phyloP scores from a whole-genome alignment of 2,329 filamentous ascomycete species.

The Didymella lethalis region DNA sequence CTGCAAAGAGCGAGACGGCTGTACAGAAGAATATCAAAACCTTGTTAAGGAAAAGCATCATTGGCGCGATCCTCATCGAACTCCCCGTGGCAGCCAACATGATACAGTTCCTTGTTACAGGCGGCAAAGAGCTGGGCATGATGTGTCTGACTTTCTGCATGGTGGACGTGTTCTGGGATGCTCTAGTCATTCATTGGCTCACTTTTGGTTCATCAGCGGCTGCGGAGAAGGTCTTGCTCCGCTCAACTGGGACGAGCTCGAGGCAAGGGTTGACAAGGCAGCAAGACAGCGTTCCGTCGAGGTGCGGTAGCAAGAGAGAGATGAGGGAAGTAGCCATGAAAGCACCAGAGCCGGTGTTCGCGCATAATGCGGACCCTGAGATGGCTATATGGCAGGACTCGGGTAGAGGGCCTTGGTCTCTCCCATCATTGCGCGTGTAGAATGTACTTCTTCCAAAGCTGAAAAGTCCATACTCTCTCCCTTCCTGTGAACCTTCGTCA shows the following conservation, averaged over 20 bases:
- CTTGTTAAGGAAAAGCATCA: constrained; percentile 39
- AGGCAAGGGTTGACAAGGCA: constrained; percentile 4
- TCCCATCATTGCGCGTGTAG: background rate
- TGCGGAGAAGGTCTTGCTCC: constrained; percentile 21
- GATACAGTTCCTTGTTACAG: constrained; percentile 40
- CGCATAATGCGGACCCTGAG: background rate
- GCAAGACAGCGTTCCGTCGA: constrained; percentile 10
- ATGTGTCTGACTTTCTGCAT: constrained; percentile 51
- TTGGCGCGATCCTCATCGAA: constrained; percentile 46
- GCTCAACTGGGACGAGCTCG: constrained; percentile 10
- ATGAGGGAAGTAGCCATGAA: background rate
- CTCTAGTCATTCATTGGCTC: constrained; percentile 32
- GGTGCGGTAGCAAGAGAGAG: constrained; percentile 1
- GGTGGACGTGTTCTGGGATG: constrained; percentile 41
- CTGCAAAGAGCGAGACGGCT: constrained; percentile 11
- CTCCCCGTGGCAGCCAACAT: constrained; percentile 50
- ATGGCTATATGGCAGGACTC: background rate
- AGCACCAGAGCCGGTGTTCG: background rate
- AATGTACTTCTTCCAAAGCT: background rate
- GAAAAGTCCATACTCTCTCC: too few relatives aligned
- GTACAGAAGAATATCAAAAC: constrained; percentile 32
- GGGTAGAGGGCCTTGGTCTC: background rate
- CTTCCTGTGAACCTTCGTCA: too few relatives aligned
- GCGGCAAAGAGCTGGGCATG: constrained; percentile 49
- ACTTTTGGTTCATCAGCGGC: constrained; percentile 25